A percentile compares a stretch with the other conserved stretches of the same genome.
Evolutionary conservation across 441 rosid genomes (phyloP).

Genomic region (Daphne laureola): DNA sequence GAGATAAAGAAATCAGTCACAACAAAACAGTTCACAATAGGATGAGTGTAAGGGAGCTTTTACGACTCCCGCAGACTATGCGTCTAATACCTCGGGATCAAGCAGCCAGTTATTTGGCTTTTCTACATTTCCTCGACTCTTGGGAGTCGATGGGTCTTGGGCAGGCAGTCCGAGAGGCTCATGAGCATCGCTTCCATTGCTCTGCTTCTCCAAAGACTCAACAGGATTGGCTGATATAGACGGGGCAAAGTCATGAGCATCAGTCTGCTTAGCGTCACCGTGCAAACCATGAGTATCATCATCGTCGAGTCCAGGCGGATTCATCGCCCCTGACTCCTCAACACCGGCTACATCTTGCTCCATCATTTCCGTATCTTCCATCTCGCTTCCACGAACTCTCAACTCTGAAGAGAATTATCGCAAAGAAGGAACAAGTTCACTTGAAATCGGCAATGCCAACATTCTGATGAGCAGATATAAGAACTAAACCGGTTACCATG

Average conservation of each 20-base stretch:
- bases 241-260: conserved; percentile 20
- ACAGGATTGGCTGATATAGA: neutral
- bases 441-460: no score
- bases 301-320: conserved; percentile 8
- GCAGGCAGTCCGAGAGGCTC: conserved; percentile 20
- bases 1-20: conserved; percentile 7
- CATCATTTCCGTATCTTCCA: conserved; percentile 54
- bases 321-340: conserved; percentile 3
- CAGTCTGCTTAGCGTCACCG: conserved; percentile 34
- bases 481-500: no score
- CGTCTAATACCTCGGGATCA: conserved; percentile 50
- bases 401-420: conserved; percentile 1
- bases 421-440: no score
- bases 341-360: conserved; percentile 28
- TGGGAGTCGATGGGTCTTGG: conserved; percentile 22
- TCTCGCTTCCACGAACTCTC: conserved; percentile 19
- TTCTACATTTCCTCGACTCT: conserved; percentile 25
- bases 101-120: conserved; percentile 60
- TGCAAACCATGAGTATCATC: conserved; percentile 34
- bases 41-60: neutral
- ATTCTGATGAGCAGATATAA: no score
- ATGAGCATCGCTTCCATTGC: conserved; percentile 16
- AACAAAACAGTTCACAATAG: conserved; percentile 1
- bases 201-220: conserved; percentile 20
- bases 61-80: neutral